These are phyloP conservation scores for Rutstroemia sp. DNA, from an alignment of 2,329 filamentous ascomycete genomes.

Conservation along the genomic window DNA sequence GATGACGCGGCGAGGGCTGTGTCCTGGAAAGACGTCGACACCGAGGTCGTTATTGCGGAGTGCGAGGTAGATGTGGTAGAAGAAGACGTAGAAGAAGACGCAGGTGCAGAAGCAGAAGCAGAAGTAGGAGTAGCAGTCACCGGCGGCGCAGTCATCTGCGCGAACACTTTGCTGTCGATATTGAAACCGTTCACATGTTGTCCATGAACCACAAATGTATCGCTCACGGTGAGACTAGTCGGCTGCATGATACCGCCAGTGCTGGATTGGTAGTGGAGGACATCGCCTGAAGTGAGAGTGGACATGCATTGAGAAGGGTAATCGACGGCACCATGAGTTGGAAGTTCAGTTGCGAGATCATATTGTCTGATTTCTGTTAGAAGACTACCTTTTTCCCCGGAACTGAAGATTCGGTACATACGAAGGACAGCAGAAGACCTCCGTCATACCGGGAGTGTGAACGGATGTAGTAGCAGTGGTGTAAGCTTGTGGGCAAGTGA, in stretches of 20 bases:
- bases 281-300: background rate
- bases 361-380: background rate
- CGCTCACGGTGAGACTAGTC: background rate
- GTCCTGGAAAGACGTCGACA: too few species aligned
- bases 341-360: background rate
- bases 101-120: background rate
- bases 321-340: background rate
- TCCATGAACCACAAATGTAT: background rate
- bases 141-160: background rate
- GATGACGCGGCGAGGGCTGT: background rate
- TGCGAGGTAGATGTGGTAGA: background rate
- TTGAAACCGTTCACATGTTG: slow-evolving; percentile 7
- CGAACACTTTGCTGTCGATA: slow-evolving; percentile 1
- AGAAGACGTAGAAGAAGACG: background rate
- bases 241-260: slow-evolving; percentile 1
- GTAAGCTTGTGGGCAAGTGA: slow-evolving; percentile 2
- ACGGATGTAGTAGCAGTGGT: slow-evolving; percentile 4
- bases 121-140: background rate
- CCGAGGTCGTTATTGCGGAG: too few species aligned
- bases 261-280: slow-evolving; percentile 1
- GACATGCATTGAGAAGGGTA: slow-evolving; percentile 6
- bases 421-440: slow-evolving; percentile 5
- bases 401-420: background rate
- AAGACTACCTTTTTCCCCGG: background rate
- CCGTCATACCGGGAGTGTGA: background rate